Base-by-base conservation (phyloP, 2,329 filamentous ascomycete genomes). In the Fusarium sp. region DNA sequence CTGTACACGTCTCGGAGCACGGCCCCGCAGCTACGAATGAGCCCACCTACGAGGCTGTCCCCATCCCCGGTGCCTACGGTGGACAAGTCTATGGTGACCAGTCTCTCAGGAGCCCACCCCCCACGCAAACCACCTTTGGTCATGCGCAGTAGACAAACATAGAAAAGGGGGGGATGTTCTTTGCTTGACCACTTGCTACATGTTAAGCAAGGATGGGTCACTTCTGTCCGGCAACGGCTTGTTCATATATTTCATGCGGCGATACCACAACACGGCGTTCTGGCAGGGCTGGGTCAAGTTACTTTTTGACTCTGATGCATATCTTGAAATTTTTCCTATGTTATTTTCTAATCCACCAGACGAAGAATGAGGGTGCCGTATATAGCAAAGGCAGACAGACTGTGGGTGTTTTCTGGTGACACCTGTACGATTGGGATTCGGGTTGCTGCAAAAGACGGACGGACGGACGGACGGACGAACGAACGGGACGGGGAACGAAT, bases 1-100 rank as follows among this genome's bases (percentile, higher is more conserved):
- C 82, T 59, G 86, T 88, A 77, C 86, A 85, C 63, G 79, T 88
- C 68, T 88, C 92, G 75, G 87, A 92, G 59, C 93, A 94, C 76
- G 91, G 92, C 20, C 89, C 88, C 13, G 89, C 91, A 30, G 93
- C 93, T 11, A 92, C 93, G 1, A 93, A 95, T 57, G 96, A 98
- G 87, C 91, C 93, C 77, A 91, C 92, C 58, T 98, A 98, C 82
- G 95, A 92, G 14, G 86, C 92, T 25, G 96, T 98, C 35, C 94
- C 95, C 1, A 98, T 98, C 69, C 96, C 96, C 0, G 94, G 93
- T 7, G 94, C 95, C 0, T 98, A 98, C 81, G 86, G 88, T 8
- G 88, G 87, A 57, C 86, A 50, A 18, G 94, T 95, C 0, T 98
- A 98, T 81, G 86, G 89, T 8, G 88, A 87, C 57, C 86, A 86